A percentile compares a stretch with the other conserved stretches of the same genome.
phyloP scores from a whole-genome alignment of 352 stramenopile species.

The Phytophthora capsici region DNA sequence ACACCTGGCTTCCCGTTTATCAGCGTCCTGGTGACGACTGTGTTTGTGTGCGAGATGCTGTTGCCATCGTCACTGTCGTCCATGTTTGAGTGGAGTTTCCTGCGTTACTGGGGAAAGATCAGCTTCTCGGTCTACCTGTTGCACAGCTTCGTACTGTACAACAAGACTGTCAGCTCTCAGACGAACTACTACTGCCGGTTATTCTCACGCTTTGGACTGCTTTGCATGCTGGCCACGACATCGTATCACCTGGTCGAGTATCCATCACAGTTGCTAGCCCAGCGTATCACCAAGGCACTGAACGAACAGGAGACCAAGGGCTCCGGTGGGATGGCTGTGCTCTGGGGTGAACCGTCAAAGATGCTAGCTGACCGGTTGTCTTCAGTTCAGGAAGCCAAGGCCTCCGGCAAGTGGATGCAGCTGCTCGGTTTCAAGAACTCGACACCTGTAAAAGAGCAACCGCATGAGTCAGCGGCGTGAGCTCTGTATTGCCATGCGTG shows the following conservation, averaged over 20 bases:
- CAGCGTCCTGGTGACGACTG: constrained; percentile 29
- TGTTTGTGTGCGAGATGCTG: constrained; percentile 52
- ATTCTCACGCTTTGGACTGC: constrained; percentile 38
- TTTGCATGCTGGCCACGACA: constrained; percentile 36
- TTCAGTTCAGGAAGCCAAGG: constrained; percentile 25
- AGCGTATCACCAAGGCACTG: constrained; percentile 44
- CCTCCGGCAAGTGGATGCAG: constrained; percentile 26
- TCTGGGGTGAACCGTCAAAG: constrained; percentile 33
- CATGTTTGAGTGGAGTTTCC: constrained; percentile 49
- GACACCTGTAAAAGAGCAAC: constrained; percentile 14
- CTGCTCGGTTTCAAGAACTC: constrained; percentile 17
- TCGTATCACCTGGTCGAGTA: constrained; percentile 59
- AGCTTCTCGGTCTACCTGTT: constrained; percentile 61
- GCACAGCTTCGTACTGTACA: constrained; percentile 48
- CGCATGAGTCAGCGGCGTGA: constrained; percentile 23
- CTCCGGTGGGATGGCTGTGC: constrained; percentile 24
- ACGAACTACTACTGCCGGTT: constrained; percentile 43
- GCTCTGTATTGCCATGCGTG: constrained; percentile 8
- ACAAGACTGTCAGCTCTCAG: constrained; percentile 29
- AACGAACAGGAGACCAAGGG: constrained; percentile 33
- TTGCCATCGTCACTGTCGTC: constrained; percentile 39
- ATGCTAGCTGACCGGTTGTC: constrained; percentile 26
- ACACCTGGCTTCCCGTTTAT: constrained; percentile 41
- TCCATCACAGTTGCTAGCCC: constrained; percentile 54
- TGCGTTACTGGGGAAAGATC: constrained; percentile 51